These are phyloP conservation scores for Tuber indicum DNA, from an alignment of 495 filamentous ascomycete genomes.

Conservation along the genomic window DNA sequence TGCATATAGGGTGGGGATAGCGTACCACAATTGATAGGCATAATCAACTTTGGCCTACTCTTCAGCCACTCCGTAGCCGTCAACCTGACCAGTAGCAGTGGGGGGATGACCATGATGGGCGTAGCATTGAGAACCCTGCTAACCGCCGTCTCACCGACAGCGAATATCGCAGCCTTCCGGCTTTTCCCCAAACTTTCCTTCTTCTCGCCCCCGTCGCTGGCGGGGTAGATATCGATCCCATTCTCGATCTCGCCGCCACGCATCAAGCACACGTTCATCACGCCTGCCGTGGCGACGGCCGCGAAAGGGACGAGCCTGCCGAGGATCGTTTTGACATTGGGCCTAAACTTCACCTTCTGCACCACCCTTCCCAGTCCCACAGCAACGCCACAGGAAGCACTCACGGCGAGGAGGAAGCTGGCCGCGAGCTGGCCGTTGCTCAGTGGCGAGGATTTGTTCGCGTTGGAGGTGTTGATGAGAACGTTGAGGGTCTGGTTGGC, in stretches of 20 bases:
- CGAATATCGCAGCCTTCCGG: conserved; percentile 75
- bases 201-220: conserved; percentile 8
- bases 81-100: conserved; percentile 71
- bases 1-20: background rate
- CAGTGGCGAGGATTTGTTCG: conserved; percentile 89
- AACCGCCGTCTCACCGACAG: conserved; percentile 85
- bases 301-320: conserved; percentile 87
- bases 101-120: conserved; percentile 93
- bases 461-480: conserved; percentile 91
- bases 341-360: conserved; percentile 59
- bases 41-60: conserved; percentile 60
- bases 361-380: conserved; percentile 86
- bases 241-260: conserved; percentile 86
- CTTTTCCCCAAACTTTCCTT: conserved; percentile 61
- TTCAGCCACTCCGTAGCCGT: conserved; percentile 72
- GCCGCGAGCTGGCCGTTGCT: conserved; percentile 70
- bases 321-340: conserved; percentile 62
- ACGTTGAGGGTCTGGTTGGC: conserved; percentile 97
- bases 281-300: conserved; percentile 81
- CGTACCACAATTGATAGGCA: conserved; percentile 71
- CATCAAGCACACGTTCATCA: conserved; percentile 95
- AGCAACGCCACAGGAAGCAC: conserved; percentile 86
- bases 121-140: conserved; percentile 85
- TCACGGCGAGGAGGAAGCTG: conserved; percentile 87
- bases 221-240: conserved; percentile 85